Evolutionary conservation across 2,329 filamentous ascomycete genomes (phyloP), one percentile per base, ranked within the genome.

Genomic region (Exophiala dermatitidis): DNA sequence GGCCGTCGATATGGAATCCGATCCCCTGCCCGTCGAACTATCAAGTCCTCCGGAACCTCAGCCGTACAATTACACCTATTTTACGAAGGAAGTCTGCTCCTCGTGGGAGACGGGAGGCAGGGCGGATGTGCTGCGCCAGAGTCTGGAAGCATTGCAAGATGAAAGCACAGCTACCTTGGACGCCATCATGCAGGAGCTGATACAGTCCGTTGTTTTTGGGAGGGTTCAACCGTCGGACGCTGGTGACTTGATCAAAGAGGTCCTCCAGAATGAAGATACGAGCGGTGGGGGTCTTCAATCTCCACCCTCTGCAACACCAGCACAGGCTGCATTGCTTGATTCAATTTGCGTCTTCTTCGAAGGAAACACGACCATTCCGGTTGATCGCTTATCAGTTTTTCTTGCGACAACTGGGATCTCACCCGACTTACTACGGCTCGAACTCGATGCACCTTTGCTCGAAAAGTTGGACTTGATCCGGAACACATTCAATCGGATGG

Each of bases 181-280:
- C 31, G 79, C 79, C 9, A 74, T 95, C 26, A 89, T 90, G 62
- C 88, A 95, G 71, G 93, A 98, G 68, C 79, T 96, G 36, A 80
- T 93, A 34, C 83, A 85, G 57, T 83, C 88, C 33, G 83, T 85
- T 12, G 71, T 94, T 8, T 84, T 89, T 64, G 79, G 77, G 40
- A 80, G 83, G 46, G 70, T 96, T 43, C 75, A 79, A 37, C 76
- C 88, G 2, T 67, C 70, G 4, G 85, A 90, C 63, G 84, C 87
- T 45, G 91, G 90, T 29, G 73, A 71, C 19, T 79, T 83, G 52
- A 78, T 95, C 53, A 86, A 84, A 64, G 82, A 90, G 48, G 43
- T 57, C 41, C 51, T 58, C 31, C 44, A 52, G 8, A 51, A 33
- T 40, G 58, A 58, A 29, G 34, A 46, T 28, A 31, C 40, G n/a